phyloP scores from a whole-genome alignment of 2,329 filamentous ascomycete species.

The Cordyceps cateniannulata region DNA sequence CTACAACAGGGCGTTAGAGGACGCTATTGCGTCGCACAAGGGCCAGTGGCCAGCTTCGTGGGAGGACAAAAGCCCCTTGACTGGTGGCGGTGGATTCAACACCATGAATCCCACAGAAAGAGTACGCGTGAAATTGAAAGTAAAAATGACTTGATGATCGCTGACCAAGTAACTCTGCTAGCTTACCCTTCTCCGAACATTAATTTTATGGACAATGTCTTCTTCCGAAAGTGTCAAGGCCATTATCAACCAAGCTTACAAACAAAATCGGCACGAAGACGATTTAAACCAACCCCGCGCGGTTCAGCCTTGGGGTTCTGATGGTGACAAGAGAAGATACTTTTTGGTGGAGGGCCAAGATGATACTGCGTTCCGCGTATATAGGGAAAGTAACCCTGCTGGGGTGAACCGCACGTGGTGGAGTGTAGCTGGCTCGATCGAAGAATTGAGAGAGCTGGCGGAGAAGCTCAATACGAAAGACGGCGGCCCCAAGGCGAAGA shows the following conservation, averaged over 20 bases:
- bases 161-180: conserved; percentile 30
- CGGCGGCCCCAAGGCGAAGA: conserved; percentile 72
- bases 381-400: conserved; percentile 83
- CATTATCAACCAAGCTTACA: conserved; percentile 82
- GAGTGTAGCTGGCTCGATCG: conserved; percentile 85
- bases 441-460: conserved; percentile 70
- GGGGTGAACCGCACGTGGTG: conserved; percentile 77
- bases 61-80: conserved; percentile 76
- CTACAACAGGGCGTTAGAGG: conserved; percentile 87
- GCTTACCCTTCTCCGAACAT: conserved; percentile 75
- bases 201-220: conserved; percentile 82
- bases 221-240: conserved; percentile 78
- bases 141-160: background rate
- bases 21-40: conserved; percentile 79
- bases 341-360: conserved; percentile 91
- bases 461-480: conserved; percentile 72
- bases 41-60: conserved; percentile 83
- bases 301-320: conserved; percentile 83
- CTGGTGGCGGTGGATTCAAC: conserved; percentile 73
- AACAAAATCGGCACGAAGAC: conserved; percentile 75
- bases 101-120: conserved; percentile 75
- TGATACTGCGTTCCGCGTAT: conserved; percentile 89
- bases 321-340: conserved; percentile 87
- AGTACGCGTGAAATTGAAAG: conserved; percentile 44
- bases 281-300: conserved; percentile 79